A percentile compares a stretch with the other conserved stretches of the same genome.
phyloP scores from a whole-genome alignment of 345 rosid species.

The Syzygium jambos region DNA sequence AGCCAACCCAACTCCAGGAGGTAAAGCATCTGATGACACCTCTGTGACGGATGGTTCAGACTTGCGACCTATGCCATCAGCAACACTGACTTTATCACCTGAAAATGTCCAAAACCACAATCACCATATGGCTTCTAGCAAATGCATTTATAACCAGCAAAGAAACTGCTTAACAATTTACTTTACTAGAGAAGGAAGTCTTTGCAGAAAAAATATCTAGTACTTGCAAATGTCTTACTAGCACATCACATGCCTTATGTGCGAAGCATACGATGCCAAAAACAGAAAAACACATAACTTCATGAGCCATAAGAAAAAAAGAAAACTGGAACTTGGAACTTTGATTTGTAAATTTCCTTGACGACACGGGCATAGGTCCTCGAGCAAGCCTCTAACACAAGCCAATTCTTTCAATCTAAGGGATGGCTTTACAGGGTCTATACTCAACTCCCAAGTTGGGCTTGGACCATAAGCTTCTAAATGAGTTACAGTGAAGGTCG shows the following conservation, averaged over 20 bases:
- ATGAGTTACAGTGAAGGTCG: neutral
- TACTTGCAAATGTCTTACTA: neutral
- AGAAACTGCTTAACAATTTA: neutral
- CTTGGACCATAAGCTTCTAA: neutral
- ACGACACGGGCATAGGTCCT: neutral
- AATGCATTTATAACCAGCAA: neutral
- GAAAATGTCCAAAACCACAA: neutral
- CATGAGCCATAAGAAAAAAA: neutral
- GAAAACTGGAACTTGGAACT: neutral
- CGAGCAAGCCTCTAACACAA: neutral
- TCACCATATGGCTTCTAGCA: neutral
- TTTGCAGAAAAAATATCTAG: neutral
- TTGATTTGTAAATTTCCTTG: neutral
- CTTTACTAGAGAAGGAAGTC: neutral
- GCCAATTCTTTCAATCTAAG: neutral
- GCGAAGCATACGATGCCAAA: neutral
- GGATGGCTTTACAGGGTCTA: neutral
- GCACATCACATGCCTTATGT: neutral
- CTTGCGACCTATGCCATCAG: neutral
- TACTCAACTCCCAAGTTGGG: neutral
- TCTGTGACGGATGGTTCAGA: slow-evolving; percentile 5
- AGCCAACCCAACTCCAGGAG: slow-evolving; percentile 18
- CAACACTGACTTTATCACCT: slow-evolving; percentile 6
- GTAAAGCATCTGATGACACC: slow-evolving; percentile 16
- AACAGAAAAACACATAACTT: neutral